Percentiles rank a stretch among this genome's conserved stretches.
Evolutionary conservation across 1,284 basidiomycete genomes (phyloP).

Genomic region (Ustilago trichophora): DNA sequence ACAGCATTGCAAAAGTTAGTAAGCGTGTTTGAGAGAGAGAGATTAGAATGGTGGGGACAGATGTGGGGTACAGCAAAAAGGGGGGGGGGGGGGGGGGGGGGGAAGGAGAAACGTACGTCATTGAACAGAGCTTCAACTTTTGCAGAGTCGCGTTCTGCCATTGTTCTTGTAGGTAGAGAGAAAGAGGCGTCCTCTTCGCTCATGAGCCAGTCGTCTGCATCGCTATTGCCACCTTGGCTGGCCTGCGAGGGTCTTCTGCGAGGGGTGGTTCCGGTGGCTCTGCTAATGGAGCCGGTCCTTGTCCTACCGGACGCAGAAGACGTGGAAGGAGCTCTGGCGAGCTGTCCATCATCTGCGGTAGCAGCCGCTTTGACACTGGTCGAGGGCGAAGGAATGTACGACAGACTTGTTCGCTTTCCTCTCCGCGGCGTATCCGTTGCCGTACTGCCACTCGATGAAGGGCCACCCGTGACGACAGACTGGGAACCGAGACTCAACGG

Average conservation of each 20-base stretch:
- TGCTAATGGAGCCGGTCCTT: conserved; percentile 20
- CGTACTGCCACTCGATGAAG: not conserved
- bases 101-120: conserved; percentile 38
- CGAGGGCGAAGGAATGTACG: conserved; percentile 41
- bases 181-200: conserved; percentile 29
- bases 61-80: not conserved
- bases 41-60: too few relatives aligned
- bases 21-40: too few relatives aligned
- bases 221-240: conserved; percentile 3
- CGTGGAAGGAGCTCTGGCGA: conserved; percentile 9
- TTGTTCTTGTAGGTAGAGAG: conserved; percentile 11
- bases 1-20: not conserved
- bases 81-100: not conserved
- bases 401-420: conserved; percentile 32
- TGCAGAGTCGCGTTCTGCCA: conserved; percentile 45
- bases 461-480: conserved; percentile 1
- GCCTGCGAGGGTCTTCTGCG: conserved; percentile 22
- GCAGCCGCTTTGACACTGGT: conserved; percentile 11
- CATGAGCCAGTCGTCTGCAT: conserved; percentile 52
- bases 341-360: conserved; percentile 1
- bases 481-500: conserved; percentile 25
- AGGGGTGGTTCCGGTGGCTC: not conserved
- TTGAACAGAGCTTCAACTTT: conserved; percentile 48
- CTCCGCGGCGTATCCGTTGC: conserved; percentile 22
- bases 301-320: conserved; percentile 10